These are phyloP conservation scores for Pseudotsuga menziesii DNA, from an alignment of 75 land plant genomes.

Conservation along the genomic window DNA sequence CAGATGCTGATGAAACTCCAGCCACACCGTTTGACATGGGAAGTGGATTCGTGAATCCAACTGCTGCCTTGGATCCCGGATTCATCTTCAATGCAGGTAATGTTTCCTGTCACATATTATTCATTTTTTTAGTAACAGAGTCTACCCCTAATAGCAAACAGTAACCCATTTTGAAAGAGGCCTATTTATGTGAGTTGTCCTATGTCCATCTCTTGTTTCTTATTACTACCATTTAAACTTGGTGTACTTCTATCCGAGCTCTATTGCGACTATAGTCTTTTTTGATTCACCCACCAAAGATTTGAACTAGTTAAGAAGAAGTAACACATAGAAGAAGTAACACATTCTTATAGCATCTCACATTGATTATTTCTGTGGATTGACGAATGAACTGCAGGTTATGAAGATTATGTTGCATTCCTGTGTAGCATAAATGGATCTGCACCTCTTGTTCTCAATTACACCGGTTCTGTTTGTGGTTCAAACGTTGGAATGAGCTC, in stretches of 20 bases:
- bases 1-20: slow-evolving; percentile 46
- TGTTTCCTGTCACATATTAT: background rate
- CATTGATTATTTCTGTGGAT: background rate
- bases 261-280: background rate
- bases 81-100: slow-evolving; percentile 90
- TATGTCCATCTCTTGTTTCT: background rate
- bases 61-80: slow-evolving; percentile 89
- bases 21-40: slow-evolving; percentile 99
- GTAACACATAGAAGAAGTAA: background rate
- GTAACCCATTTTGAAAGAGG: background rate
- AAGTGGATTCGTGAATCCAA: slow-evolving; percentile 86
- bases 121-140: background rate
- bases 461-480: slow-evolving; percentile 57
- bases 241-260: background rate
- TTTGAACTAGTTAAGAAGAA: background rate
- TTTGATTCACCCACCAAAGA: too few species aligned
- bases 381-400: slow-evolving; percentile 45
- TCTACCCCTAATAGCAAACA: background rate
- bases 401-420: slow-evolving; percentile 67
- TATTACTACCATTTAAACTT: background rate
- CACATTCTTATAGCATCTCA: background rate
- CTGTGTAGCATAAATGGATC: slow-evolving; percentile 81
- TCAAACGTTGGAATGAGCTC: slow-evolving; percentile 25
- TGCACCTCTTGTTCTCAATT: slow-evolving; percentile 54
- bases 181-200: background rate